Evolutionary conservation across 169 alveolate species (phyloP), one percentile per base, ranked within the genome.

Genomic region (Plasmodium reichenowi): DNA sequence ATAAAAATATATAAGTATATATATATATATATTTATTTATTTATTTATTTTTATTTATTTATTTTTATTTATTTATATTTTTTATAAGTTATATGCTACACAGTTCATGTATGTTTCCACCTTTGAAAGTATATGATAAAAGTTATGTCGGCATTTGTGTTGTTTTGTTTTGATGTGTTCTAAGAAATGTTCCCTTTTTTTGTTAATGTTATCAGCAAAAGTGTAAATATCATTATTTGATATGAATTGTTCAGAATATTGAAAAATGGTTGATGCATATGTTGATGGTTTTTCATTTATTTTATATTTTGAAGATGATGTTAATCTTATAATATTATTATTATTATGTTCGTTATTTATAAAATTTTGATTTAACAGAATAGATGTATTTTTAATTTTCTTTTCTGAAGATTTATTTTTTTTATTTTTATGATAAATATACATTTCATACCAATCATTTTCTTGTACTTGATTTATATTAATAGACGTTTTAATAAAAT

Each of bases 71-170:
- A 24, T 24, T 24, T 24, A 24, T 43, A 7, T 58, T 10, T 8
- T 6, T 47, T 54, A 80, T 13, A 80, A 10, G 52, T 80, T 80
- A 59, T 80, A 80, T 13, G 90, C 72, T 22, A 80, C 83, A 48
- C 90, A 80, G 45, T 68, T 32, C 90, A 80, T 80, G 47, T 80
- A 80, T 58, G 60, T 71, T 72, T 80, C 90, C 64, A 80, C 83
- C 48, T 80, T 80, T 8, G 83, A 54, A 45, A 80, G 60, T 43
- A 43, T 32, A 62, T 80, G 90, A 56, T 80, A 62, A 60, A 80
- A 80, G 38, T 80, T 80, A 60, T 80, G 90, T 9, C 8, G 22
- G 64, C 90, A 80, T 72, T 67, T 80, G 13, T 67, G 22, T 62
- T 47, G 64, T 59, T 80, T 80, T 13, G 26, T 64, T 26, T 67